phyloP scores from a whole-genome alignment of 2,329 filamentous ascomycete genomes.

The Trichoderma sp. region DNA sequence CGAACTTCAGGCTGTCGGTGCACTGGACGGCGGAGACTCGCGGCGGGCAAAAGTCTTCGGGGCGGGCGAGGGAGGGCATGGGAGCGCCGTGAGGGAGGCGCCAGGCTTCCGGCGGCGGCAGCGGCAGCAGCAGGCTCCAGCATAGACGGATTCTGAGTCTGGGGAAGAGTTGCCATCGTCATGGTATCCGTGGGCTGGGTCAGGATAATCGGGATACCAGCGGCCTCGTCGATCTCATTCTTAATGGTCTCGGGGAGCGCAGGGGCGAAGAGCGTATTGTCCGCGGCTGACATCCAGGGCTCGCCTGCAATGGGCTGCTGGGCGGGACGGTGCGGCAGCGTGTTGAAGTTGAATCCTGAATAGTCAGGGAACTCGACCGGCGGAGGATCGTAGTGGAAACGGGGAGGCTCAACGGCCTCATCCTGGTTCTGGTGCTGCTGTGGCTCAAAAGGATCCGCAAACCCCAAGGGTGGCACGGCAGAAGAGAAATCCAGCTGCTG shows the following conservation, averaged over 20 bases:
- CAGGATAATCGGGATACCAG: background rate
- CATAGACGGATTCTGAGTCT: too few relatives aligned
- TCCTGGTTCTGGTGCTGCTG: background rate
- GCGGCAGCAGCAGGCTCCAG: too few relatives aligned
- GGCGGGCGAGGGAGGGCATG: too few relatives aligned
- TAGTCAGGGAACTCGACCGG: background rate
- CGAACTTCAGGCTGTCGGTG: background rate
- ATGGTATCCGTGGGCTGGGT: background rate
- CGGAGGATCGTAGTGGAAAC: background rate
- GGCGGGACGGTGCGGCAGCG: background rate
- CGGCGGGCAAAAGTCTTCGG: background rate
- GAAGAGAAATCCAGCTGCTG: background rate
- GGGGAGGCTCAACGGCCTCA: background rate
- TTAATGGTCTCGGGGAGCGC: background rate
- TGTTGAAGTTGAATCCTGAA: background rate
- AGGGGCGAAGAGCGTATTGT: background rate
- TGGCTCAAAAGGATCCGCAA: background rate
- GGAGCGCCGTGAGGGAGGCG: too few relatives aligned
- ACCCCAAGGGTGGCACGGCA: too few relatives aligned
- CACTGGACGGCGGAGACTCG: background rate
- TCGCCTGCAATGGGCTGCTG: background rate
- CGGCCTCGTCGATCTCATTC: background rate
- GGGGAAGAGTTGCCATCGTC: too few relatives aligned
- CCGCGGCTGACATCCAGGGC: background rate
- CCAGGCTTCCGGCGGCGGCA: too few relatives aligned